Percentiles rank a stretch among this genome's conserved stretches.
Conservation (phyloP, 345 rosid species). For the Pugionium dolabratum region DNA sequence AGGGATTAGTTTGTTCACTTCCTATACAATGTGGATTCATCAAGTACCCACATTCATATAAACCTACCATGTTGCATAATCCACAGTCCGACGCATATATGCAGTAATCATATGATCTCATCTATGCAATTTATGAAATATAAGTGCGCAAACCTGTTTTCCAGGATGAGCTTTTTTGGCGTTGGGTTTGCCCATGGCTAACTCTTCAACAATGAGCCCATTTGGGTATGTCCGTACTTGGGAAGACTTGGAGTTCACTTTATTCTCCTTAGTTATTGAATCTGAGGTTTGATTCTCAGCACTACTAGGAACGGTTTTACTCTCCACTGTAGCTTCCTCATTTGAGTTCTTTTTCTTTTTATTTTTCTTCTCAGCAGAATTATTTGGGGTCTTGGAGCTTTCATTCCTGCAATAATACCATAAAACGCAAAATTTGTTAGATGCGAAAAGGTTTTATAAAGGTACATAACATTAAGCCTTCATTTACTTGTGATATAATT, state of each 20-base stretch:
- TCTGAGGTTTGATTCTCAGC: constrained; percentile 41
- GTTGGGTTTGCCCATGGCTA: constrained; percentile 85
- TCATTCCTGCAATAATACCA: constrained; percentile 33
- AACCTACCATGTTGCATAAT: constrained; percentile 11
- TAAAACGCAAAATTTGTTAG: constrained; percentile 4
- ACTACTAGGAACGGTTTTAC: constrained; percentile 38
- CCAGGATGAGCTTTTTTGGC: constrained; percentile 89
- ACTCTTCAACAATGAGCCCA: constrained; percentile 83
- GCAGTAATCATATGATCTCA: constrained; percentile 4
- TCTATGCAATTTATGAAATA: neutral
- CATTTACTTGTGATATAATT: neutral
- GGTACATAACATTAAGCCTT: neutral
- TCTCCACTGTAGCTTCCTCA: constrained; percentile 44
- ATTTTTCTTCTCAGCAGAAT: constrained; percentile 55
- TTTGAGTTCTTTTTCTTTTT: constrained; percentile 66
- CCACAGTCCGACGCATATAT: neutral
- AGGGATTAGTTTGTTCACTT: neutral
- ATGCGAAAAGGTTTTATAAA: constrained; percentile 1
- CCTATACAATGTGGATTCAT: neutral
- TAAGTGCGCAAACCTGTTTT: constrained; percentile 50
- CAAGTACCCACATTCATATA: neutral
- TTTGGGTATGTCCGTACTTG: constrained; percentile 71
- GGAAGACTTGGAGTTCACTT: constrained; percentile 53
- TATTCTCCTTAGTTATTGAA: constrained; percentile 36
- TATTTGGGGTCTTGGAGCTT: constrained; percentile 41